Evolutionary conservation across 768 basidiomycete genomes (phyloP).

Genomic region (Hypholoma fasciculare): DNA sequence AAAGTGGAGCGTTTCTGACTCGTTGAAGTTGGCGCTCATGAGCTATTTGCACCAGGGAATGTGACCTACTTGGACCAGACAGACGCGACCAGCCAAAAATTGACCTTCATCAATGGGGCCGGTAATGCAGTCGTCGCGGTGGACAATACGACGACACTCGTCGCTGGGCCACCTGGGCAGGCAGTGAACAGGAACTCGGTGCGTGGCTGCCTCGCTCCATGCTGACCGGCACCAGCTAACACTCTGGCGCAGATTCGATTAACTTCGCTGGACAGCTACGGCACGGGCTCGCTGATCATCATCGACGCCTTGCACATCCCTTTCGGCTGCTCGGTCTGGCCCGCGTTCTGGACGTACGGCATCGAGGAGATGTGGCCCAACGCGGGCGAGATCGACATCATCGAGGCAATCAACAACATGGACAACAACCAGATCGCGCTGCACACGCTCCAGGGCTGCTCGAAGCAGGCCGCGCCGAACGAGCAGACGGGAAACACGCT

Average conservation of each 20-base stretch:
- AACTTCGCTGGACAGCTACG: constrained; percentile 41
- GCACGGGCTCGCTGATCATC: constrained; percentile 43
- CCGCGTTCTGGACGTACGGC: constrained; percentile 48
- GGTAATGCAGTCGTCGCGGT: constrained; percentile 74
- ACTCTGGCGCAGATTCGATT: constrained; percentile 38
- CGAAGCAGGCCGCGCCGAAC: constrained; percentile 26
- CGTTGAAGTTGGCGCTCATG: background rate
- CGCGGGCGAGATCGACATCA: constrained; percentile 59
- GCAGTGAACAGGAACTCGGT: constrained; percentile 49
- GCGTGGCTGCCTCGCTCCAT: constrained; percentile 14
- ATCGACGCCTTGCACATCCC: constrained; percentile 49
- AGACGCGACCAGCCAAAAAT: constrained; percentile 43
- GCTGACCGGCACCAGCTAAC: background rate
- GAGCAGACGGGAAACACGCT: constrained; percentile 48
- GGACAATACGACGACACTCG: constrained; percentile 64
- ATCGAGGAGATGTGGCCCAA: constrained; percentile 42
- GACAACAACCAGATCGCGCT: constrained; percentile 72
- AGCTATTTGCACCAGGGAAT: constrained; percentile 43
- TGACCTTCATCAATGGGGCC: constrained; percentile 60
- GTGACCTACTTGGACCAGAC: constrained; percentile 56
- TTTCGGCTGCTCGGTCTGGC: constrained; percentile 56
- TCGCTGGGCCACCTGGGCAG: constrained; percentile 11
- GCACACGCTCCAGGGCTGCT: constrained; percentile 59
- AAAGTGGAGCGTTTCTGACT: constrained; percentile 5
- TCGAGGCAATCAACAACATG: constrained; percentile 82